phyloP scores from a whole-genome alignment of 495 filamentous ascomycete species.

The Penicillium simplicissimum region DNA sequence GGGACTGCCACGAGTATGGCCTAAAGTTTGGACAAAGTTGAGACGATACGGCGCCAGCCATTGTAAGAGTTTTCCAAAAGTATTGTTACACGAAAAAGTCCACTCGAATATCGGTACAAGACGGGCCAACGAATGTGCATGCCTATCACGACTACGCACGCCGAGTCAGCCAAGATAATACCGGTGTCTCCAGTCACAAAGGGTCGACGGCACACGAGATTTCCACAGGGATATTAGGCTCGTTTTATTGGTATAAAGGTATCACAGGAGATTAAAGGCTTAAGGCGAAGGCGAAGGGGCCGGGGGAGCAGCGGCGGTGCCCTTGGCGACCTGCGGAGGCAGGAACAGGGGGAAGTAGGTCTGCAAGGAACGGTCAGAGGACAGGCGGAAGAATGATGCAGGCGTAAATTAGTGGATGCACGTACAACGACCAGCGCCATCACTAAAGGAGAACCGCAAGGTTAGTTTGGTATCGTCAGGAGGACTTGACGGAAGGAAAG shows the following conservation, averaged over 20 bases:
- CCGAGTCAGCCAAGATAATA: not conserved
- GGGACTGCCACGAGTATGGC: not conserved
- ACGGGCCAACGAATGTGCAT: conserved; percentile 2
- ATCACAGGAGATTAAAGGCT: conserved; percentile 15
- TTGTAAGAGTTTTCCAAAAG: not conserved
- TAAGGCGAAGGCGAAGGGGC: conserved; percentile 46
- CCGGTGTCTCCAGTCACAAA: not conserved
- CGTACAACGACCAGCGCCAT: conserved; percentile 74
- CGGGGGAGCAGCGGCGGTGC: conserved; percentile 44
- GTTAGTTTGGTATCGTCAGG: conserved; percentile 16
- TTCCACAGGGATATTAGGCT: conserved; percentile 5
- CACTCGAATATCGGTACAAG: conserved; percentile 21
- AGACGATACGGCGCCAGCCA: not conserved
- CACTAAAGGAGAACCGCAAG: conserved; percentile 46
- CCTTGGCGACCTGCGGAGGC: conserved; percentile 51
- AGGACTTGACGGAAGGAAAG: not conserved
- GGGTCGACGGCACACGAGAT: not conserved
- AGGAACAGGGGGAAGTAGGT: conserved; percentile 86
- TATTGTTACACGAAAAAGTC: conserved; percentile 11
- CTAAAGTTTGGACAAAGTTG: not conserved
- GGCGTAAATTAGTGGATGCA: conserved; percentile 12
- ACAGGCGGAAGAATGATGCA: not conserved
- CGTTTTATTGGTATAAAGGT: conserved; percentile 15
- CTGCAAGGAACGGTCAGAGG: conserved; percentile 35
- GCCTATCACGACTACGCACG: not conserved